Percentiles rank a stretch among this genome's conserved stretches.
These are phyloP conservation scores for Camellia lanceoleosa DNA, from an alignment of 148 eudicot species.

Conservation along the genomic window DNA sequence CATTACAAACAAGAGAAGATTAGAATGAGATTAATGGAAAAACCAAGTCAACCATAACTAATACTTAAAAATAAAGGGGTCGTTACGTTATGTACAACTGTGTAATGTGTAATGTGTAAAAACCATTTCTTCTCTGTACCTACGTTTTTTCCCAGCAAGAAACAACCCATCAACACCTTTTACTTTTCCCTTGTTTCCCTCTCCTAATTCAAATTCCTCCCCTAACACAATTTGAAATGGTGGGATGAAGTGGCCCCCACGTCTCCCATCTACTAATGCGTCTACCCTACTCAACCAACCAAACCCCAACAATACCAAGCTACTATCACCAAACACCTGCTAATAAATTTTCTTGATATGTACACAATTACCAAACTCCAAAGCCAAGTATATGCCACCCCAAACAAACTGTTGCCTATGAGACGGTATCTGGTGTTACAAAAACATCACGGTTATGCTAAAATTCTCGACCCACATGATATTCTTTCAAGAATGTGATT, in stretches of 20 bases:
- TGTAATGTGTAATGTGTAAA: not conserved
- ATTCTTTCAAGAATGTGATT: constrained; percentile 54
- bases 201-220: constrained; percentile 20
- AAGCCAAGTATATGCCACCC: constrained; percentile 41
- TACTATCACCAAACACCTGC: constrained; percentile 35
- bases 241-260: constrained; percentile 5
- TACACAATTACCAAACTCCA: constrained; percentile 35
- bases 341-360: constrained; percentile 19
- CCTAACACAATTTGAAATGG: constrained; percentile 18
- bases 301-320: constrained; percentile 16
- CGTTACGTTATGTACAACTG: constrained; percentile 15
- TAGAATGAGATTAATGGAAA: not conserved
- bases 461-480: too few species aligned
- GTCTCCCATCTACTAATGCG: constrained; percentile 12
- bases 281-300: constrained; percentile 30
- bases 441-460: too few species aligned
- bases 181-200: not conserved
- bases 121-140: constrained; percentile 1
- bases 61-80: not conserved
- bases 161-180: not conserved
- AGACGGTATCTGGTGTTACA: not conserved
- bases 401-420: not conserved
- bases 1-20: too few species aligned
- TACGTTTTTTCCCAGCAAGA: constrained; percentile 1
- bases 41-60: constrained; percentile 16